Percentiles rank a stretch among this genome's conserved stretches.
Conservation (phyloP, 768 basidiomycete species). For the Leucocoprinus sp. region DNA sequence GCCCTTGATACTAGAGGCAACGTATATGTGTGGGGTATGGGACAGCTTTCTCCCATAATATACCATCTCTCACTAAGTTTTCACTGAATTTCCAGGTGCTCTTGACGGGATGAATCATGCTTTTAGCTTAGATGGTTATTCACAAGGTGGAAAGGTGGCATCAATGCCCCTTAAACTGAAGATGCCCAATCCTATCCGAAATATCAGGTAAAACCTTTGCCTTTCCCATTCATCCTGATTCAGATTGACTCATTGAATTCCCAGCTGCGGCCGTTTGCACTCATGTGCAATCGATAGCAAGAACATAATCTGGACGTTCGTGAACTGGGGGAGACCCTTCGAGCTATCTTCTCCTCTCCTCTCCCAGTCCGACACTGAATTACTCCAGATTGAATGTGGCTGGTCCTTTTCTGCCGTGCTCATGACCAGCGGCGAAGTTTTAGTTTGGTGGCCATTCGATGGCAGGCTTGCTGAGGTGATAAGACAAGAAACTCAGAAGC, state of each 20-base stretch:
- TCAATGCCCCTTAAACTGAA: slow-evolving; percentile 46
- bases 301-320: slow-evolving; percentile 64
- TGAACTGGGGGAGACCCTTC: slow-evolving; percentile 75
- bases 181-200: slow-evolving; percentile 50
- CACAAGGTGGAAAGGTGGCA: slow-evolving; percentile 42
- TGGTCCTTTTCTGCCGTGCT: slow-evolving; percentile 76
- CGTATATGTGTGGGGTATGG: slow-evolving; percentile 76
- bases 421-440: slow-evolving; percentile 61
- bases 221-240: slow-evolving; percentile 5
- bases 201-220: slow-evolving; percentile 47
- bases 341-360: slow-evolving; percentile 42
- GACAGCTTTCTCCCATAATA: background rate
- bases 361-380: slow-evolving; percentile 32
- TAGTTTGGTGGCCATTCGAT: slow-evolving; percentile 65
- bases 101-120: slow-evolving; percentile 39
- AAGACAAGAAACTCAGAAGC: slow-evolving; percentile 29
- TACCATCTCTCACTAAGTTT: background rate
- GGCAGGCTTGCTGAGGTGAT: slow-evolving; percentile 33
- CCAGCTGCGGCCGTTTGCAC: slow-evolving; percentile 74
- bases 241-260: slow-evolving; percentile 3
- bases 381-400: slow-evolving; percentile 66
- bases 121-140: slow-evolving; percentile 46
- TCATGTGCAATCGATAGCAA: slow-evolving; percentile 54
- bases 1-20: slow-evolving; percentile 70
- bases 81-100: slow-evolving; percentile 36